Evolutionary conservation across 768 basidiomycete species (phyloP).

Genomic region (Russula emetica): DNA sequence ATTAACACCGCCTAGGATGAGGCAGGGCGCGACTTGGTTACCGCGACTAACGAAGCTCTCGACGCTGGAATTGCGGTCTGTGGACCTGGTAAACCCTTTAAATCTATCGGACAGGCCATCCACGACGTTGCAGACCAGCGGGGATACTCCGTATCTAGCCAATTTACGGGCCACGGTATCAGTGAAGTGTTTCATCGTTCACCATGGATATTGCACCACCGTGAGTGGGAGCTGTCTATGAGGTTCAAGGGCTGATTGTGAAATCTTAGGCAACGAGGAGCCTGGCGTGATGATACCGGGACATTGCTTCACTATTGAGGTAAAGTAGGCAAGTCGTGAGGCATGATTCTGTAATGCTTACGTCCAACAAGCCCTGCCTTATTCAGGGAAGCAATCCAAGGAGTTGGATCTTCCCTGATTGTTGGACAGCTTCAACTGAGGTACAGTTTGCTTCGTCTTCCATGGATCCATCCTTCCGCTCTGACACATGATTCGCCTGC

Average conservation of each 20-base stretch:
- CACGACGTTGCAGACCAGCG: slow-evolving; percentile 42
- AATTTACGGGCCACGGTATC: slow-evolving; percentile 86
- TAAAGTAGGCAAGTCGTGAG: slow-evolving; percentile 30
- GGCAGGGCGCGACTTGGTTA: slow-evolving; percentile 60
- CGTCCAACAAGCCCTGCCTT: slow-evolving; percentile 54
- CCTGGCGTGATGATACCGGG: slow-evolving; percentile 79
- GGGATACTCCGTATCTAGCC: slow-evolving; percentile 60
- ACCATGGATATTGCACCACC: slow-evolving; percentile 78
- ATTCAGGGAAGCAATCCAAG: slow-evolving; percentile 67
- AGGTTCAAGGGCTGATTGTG: slow-evolving; percentile 4
- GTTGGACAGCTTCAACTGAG: slow-evolving; percentile 90
- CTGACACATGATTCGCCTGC: not conserved
- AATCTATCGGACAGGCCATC: slow-evolving; percentile 68
- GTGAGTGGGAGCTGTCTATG: slow-evolving; percentile 40
- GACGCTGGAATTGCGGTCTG: slow-evolving; percentile 69
- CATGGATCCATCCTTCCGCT: not conserved
- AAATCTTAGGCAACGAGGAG: slow-evolving; percentile 65
- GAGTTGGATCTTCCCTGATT: slow-evolving; percentile 82
- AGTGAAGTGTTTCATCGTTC: slow-evolving; percentile 72
- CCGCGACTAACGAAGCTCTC: slow-evolving; percentile 59
- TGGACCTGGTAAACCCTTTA: slow-evolving; percentile 65
- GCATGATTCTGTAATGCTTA: slow-evolving; percentile 2
- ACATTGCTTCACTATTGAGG: slow-evolving; percentile 93
- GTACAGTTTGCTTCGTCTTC: slow-evolving; percentile 38
- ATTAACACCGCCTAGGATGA: slow-evolving; percentile 49